Evolutionary conservation across 192 early-diverging fungal species (phyloP).

Genomic region (Diversispora eburnea): DNA sequence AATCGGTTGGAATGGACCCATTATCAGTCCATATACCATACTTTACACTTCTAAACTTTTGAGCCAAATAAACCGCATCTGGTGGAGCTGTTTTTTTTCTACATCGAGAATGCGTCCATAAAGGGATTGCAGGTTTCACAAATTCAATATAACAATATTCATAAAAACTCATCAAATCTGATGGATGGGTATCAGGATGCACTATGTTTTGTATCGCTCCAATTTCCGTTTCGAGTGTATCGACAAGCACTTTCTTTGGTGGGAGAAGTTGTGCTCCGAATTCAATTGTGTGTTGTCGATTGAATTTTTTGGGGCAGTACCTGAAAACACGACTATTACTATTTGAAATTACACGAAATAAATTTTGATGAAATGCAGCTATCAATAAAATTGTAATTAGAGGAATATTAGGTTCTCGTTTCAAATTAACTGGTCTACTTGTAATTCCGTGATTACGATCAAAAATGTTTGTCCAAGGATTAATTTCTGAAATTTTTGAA

Average conservation of each 20-base stretch:
- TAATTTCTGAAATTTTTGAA: not conserved
- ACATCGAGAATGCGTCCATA: conserved; percentile 27
- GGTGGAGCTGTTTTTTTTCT: not conserved
- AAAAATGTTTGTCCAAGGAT: conserved; percentile 32
- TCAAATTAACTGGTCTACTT: not conserved
- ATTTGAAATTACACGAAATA: conserved; percentile 8
- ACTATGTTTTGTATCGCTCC: conserved; percentile 23
- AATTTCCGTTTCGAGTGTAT: conserved; percentile 27
- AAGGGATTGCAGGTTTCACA: conserved; percentile 13
- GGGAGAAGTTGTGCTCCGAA: conserved; percentile 23
- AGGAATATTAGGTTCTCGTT: conserved; percentile 24
- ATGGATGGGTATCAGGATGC: not conserved
- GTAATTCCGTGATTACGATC: conserved; percentile 28
- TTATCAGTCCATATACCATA: conserved; percentile 18
- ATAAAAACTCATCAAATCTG: not conserved
- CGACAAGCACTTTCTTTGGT: conserved; percentile 7
- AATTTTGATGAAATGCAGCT: conserved; percentile 31
- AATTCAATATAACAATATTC: conserved; percentile 32
- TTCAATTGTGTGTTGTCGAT: conserved; percentile 29
- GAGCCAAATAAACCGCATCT: conserved; percentile 28
- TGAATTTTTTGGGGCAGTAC: conserved; percentile 17
- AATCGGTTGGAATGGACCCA: not conserved
- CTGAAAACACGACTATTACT: conserved; percentile 6
- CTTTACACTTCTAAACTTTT: conserved; percentile 20
- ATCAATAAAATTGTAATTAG: conserved; percentile 18